Evolutionary conservation across 306 rosid genomes (phyloP).

Genomic region (Hylodesmum podocarpum): DNA sequence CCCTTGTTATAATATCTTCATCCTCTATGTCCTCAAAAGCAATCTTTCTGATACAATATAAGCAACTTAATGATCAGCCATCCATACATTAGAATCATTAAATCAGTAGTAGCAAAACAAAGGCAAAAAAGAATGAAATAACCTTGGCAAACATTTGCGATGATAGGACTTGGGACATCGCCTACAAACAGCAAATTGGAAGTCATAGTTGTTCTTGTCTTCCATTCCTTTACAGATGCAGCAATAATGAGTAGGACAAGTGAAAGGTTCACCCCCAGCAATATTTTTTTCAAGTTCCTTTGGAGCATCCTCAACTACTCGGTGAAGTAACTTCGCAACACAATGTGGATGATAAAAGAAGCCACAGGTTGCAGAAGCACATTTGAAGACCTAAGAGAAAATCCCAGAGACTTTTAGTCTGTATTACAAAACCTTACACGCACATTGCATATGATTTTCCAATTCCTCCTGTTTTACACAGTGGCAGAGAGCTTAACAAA

Average conservation of each 20-base stretch:
- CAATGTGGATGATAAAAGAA: constrained; percentile 85
- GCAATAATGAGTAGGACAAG: constrained; percentile 87
- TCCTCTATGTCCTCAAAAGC: constrained; percentile 52
- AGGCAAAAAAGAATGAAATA: constrained; percentile 14
- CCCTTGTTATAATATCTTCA: constrained; percentile 52
- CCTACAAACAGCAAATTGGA: constrained; percentile 89
- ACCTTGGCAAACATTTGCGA: constrained; percentile 93
- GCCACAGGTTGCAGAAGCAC: constrained; percentile 92
- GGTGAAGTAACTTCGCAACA: constrained; percentile 57
- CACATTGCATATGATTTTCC: no score
- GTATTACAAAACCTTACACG: constrained; percentile 21
- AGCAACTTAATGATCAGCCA: constrained; percentile 40
- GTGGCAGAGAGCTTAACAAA: not conserved
- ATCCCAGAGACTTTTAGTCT: constrained; percentile 23
- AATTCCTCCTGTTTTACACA: not conserved
- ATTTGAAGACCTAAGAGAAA: constrained; percentile 68
- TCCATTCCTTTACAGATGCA: constrained; percentile 73
- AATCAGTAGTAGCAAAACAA: not conserved
- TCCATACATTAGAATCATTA: constrained; percentile 3
- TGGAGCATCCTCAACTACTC: constrained; percentile 45
- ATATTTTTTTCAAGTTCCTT: constrained; percentile 61
- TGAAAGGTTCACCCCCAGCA: constrained; percentile 65
- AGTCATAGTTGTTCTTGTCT: constrained; percentile 52
- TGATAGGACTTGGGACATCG: constrained; percentile 95
- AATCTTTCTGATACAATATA: constrained; percentile 63